Percentiles rank a stretch among this genome's conserved stretches.
Evolutionary conservation across 2,329 filamentous ascomycete genomes (phyloP).

Genomic region (Ophiobolus disseminans): DNA sequence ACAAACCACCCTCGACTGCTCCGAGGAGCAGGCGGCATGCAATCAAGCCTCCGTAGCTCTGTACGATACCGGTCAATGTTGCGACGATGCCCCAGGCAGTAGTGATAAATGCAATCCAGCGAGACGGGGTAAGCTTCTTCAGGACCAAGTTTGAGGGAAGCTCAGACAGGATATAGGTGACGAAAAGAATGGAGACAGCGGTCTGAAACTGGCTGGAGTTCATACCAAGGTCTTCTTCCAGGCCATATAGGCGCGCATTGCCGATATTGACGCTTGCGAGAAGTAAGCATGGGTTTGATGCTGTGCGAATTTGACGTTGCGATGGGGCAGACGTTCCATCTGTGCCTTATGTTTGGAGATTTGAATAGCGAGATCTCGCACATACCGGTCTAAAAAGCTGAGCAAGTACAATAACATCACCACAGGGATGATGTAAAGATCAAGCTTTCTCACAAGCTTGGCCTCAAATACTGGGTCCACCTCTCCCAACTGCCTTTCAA

Average conservation of each 20-base stretch:
- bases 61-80: conserved; percentile 72
- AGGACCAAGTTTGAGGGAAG: conserved; percentile 56
- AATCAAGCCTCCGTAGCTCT: conserved; percentile 70
- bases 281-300: conserved; percentile 13
- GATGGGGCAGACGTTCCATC: no score
- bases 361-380: conserved; percentile 10
- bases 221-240: conserved; percentile 69
- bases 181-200: conserved; percentile 54
- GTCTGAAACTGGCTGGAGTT: conserved; percentile 71
- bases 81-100: conserved; percentile 65
- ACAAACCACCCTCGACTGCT: conserved; percentile 72
- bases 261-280: conserved; percentile 68
- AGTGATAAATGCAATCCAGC: conserved; percentile 67
- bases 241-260: conserved; percentile 68
- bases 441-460: conserved; percentile 69
- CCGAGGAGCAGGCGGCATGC: conserved; percentile 73
- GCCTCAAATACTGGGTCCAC: conserved; percentile 56
- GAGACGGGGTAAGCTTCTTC: conserved; percentile 54
- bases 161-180: conserved; percentile 55
- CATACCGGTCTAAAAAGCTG: conserved; percentile 74
- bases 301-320: not conserved
- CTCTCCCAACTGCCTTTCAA: conserved; percentile 36
- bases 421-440: conserved; percentile 68
- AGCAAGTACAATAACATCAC: conserved; percentile 76
- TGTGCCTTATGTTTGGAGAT: not conserved